phyloP scores from a whole-genome alignment of 2,329 filamentous ascomycete genomes.

The Mariannaea sp. region DNA sequence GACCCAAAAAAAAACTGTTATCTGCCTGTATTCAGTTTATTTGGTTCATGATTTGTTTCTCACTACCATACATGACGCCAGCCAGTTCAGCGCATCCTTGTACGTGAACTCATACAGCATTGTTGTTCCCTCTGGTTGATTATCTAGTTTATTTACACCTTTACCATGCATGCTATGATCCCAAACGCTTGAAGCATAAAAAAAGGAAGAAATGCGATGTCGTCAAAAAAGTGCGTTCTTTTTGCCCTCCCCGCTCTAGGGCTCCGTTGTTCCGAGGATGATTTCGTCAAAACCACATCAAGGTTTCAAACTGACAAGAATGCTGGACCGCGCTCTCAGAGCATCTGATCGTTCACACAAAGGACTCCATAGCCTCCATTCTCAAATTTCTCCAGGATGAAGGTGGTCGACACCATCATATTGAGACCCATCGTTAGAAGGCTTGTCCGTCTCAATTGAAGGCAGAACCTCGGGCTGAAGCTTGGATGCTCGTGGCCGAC shows the following conservation, averaged over 20 bases:
- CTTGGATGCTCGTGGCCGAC: background rate
- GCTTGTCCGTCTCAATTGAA: constrained; percentile 30
- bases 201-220: background rate
- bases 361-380: background rate
- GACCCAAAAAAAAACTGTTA: background rate
- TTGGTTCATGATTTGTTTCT: constrained; percentile 4
- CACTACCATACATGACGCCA: constrained; percentile 2
- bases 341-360: background rate
- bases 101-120: background rate
- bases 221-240: background rate
- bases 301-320: too few relatives aligned
- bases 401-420: constrained; percentile 44
- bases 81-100: background rate
- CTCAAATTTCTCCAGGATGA: constrained; percentile 23
- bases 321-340: background rate
- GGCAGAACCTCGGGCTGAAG: constrained; percentile 3
- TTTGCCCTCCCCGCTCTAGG: too few relatives aligned
- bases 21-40: background rate
- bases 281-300: too few relatives aligned
- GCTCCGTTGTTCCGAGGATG: too few relatives aligned
- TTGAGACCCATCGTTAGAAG: constrained; percentile 21
- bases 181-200: constrained; percentile 2
- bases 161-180: background rate
- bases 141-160: constrained; percentile 1
- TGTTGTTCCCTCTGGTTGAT: background rate